These are phyloP conservation scores for Martensiomyces pterosporus DNA, from an alignment of 192 early-diverging fungal species.

Conservation along the genomic window DNA sequence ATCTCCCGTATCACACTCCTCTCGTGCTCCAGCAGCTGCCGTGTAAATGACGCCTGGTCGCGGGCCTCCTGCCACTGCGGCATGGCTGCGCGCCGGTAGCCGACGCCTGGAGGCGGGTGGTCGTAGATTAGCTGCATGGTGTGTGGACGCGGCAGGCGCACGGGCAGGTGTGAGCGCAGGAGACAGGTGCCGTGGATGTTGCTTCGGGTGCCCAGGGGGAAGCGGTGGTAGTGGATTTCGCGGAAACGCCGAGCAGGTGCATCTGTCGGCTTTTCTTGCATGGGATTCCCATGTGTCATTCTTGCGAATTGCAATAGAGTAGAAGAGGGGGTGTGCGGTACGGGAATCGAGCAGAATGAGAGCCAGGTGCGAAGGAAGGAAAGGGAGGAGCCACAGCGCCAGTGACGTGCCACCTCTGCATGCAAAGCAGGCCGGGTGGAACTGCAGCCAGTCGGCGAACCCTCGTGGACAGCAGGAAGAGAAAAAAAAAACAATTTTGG, in stretches of 20 bases:
- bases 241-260: constrained; percentile 39
- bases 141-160: constrained; percentile 47
- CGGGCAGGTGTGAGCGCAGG: constrained; percentile 37
- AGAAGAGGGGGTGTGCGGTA: too few relatives aligned
- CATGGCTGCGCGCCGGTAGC: constrained; percentile 18
- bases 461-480: too few relatives aligned
- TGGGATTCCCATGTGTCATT: too few relatives aligned
- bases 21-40: constrained; percentile 14
- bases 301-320: too few relatives aligned
- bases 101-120: constrained; percentile 44
- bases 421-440: too few relatives aligned
- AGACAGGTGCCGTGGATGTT: constrained; percentile 45
- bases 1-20: constrained; percentile 12
- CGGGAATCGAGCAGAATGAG: too few relatives aligned
- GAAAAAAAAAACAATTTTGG: too few relatives aligned
- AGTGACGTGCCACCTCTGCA: too few relatives aligned
- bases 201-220: constrained; percentile 42
- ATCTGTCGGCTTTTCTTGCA: constrained; percentile 1
- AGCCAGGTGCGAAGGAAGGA: too few relatives aligned
- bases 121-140: constrained; percentile 42
- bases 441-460: too few relatives aligned
- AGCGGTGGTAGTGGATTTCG: constrained; percentile 48
- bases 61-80: constrained; percentile 14
- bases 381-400: too few relatives aligned
- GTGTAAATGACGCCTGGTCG: constrained; percentile 9